Percentiles rank a stretch among this genome's conserved stretches.
These are phyloP conservation scores for Apocynum venetum DNA, from an alignment of 257 asterid species.

Conservation along the genomic window DNA sequence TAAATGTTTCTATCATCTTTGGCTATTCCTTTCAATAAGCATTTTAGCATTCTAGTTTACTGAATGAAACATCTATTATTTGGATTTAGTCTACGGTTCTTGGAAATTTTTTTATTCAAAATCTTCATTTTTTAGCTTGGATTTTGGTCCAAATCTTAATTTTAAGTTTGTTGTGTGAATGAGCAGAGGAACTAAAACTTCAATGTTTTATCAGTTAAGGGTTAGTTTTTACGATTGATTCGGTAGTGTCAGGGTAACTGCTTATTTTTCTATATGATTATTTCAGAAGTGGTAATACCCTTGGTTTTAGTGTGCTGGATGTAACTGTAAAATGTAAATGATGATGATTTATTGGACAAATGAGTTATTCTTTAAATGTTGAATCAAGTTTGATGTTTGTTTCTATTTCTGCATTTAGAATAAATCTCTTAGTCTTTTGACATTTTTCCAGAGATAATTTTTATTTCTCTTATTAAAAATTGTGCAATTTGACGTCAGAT, in stretches of 20 bases:
- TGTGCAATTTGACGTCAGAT: neutral
- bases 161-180: neutral
- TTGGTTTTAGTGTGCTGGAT: neutral
- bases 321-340: neutral
- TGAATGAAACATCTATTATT: neutral
- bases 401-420: neutral
- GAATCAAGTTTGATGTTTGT: neutral
- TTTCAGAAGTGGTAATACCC: too few relatives aligned
- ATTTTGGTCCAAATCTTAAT: neutral
- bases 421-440: neutral
- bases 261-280: neutral
- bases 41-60: neutral
- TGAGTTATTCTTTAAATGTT: neutral
- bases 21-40: neutral
- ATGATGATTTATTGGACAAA: too few relatives aligned
- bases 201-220: neutral
- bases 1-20: neutral
- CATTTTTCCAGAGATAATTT: neutral
- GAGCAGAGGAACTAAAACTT: neutral
- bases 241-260: neutral
- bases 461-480: neutral
- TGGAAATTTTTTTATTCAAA: neutral
- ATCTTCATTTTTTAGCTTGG: too few relatives aligned
- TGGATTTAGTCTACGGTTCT: neutral
- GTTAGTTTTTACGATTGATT: neutral